Evolutionary conservation across 495 filamentous ascomycete species (phyloP), one percentile per base, ranked within the genome.

Genomic region (Clavariopsis aquatica): DNA sequence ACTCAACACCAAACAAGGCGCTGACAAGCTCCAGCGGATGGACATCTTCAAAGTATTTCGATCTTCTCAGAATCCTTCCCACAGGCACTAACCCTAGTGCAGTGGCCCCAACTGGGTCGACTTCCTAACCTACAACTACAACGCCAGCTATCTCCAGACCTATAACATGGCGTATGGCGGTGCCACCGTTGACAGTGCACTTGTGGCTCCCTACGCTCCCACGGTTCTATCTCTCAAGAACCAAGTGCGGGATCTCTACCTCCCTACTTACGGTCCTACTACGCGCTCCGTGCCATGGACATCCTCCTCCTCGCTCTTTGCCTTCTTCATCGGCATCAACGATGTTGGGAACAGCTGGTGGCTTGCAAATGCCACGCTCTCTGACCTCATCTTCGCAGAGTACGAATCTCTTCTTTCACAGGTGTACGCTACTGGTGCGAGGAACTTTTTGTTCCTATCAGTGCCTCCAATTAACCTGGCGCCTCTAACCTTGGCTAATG

Each of bases 251-350:
- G 71, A 78, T 38, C 77, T 82, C 52, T 79, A 81, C 57, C 65
- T 81, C 12, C 78, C 76, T 9, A 81, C 79, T 47, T 80, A 80
- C 41, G 74, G 69, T 31, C 69, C 65, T 20, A 72, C 66, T 28
- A 74, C 81, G 4, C 60, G 57, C 1, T 72, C 70, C 55, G 83
- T 84, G 19, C 78, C 82, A 2, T 92, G 89, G 90, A 81, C 77
- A 12, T 57, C 58, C 20, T 27, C n/a, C n/a, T 43, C 66, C 53
- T 78, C 83, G 1, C 78, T 93, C 27, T 89, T 90, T 73, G 83
- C 82, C 2, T 76, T 89, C 46, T 94, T 86, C 81, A 87, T 92
- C 55, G 89, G 90, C 34, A 86, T 94, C 64, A 94, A 94, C 64
- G 90, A 94, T 66, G 80, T 92, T 13, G 87, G 87, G 1, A 87